Percentiles rank a stretch among this genome's conserved stretches.
phyloP scores from a whole-genome alignment of 441 rosid genomes.

The Corymbia calophylla region DNA sequence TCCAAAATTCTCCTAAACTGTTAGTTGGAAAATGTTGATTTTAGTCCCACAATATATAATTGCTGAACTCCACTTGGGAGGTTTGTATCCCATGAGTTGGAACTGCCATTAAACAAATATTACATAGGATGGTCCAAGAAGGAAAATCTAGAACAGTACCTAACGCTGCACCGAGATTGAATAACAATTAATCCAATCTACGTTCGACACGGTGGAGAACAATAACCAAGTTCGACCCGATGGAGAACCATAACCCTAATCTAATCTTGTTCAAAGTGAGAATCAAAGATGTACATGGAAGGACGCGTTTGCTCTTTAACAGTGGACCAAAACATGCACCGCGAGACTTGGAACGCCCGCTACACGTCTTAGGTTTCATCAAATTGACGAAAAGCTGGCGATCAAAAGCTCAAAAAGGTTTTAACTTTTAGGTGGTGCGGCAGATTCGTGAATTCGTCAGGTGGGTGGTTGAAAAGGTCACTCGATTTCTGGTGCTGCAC shows the following conservation, averaged over 20 bases:
- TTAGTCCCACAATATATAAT: not conserved
- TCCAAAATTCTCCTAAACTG: no score
- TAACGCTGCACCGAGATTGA: not conserved
- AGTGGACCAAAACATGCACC: not conserved
- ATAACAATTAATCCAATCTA: not conserved
- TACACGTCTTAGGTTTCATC: not conserved
- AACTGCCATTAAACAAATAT: not conserved
- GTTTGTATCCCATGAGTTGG: not conserved
- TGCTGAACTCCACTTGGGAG: not conserved
- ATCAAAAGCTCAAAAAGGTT: not conserved
- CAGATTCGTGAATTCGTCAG: not conserved
- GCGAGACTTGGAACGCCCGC: not conserved
- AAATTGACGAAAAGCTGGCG: not conserved
- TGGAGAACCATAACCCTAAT: not conserved
- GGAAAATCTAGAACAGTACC: not conserved
- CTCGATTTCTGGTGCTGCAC: not conserved
- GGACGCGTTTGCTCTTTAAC: not conserved
- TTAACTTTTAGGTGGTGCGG: not conserved
- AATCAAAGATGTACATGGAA: not conserved
- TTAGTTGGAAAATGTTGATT: not conserved
- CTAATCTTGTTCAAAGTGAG: not conserved
- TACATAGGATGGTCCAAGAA: not conserved
- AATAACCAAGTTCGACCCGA: not conserved
- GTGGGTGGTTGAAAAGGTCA: not conserved
- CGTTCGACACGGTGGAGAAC: not conserved